Evolutionary conservation across 352 stramenopile species (phyloP), one percentile per base, ranked within the genome.

Genomic region (Aphanomyces stellatus): DNA sequence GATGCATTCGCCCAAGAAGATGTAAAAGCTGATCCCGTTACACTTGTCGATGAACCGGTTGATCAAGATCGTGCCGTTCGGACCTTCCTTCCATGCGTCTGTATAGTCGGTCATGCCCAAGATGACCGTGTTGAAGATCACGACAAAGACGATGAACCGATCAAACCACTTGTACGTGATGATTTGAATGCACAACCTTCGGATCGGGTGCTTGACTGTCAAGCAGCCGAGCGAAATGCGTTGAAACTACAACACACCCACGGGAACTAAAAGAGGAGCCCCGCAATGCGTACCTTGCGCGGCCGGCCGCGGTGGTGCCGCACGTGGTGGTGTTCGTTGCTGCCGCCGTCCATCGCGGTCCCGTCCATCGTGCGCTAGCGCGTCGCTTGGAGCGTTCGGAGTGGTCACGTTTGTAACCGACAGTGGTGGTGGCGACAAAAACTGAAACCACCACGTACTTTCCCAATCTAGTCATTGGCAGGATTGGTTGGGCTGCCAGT

Each of bases 1-100:
- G 0, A 82, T 75, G 57, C 81, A 92, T 65, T 98, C 91, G 33
- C 96, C 69, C 11, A 87, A 83, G 61, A 98, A 98, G 2, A 89
- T 68, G 22, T 75, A 69, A 1, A 82, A 85, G 70, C 85, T 88
- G 8, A 88, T 57, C 13, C 43, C 71, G 60, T 91, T 76, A 0
- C 76, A 77, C 48, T 74, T 76, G 41, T 74, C 81, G n/a, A 90
- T 81, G n/a, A 88, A 75, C 0, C 73, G 70, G 55, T 91, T 89
- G 17, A 51, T 48, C 74, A 71, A 28, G 65, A 72, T 11, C 76
- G 88, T 19, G 65, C 30, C 0, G 74, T 75, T 22, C 66, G 71
- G 53, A 81, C 82, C 22, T 81, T 61, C 60, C 79, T 69, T 25
- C 78, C 79, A 5, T 76, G 56, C 0, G 51, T 86, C 77, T 48